Conservation (phyloP, 176 grass and related monocot genomes). For the Puccinellia tenuiflora region DNA sequence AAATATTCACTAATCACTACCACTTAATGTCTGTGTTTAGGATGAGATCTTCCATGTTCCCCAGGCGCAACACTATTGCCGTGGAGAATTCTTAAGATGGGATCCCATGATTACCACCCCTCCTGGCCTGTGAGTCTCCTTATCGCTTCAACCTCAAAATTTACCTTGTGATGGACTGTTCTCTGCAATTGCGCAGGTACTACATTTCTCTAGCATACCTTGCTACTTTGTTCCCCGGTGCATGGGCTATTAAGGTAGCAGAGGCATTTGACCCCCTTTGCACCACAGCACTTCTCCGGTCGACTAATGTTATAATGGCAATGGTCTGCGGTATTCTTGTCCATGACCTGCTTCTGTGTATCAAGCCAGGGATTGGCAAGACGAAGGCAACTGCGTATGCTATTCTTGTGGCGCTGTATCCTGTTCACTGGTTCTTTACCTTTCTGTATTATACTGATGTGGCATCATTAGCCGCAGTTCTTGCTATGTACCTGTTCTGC, state of each 20-base stretch:
- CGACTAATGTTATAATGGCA: constrained; percentile 68
- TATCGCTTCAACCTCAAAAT: neutral
- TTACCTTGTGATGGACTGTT: constrained; percentile 24
- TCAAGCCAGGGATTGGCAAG: constrained; percentile 57
- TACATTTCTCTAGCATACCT: constrained; percentile 74
- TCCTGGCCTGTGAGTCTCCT: constrained; percentile 74
- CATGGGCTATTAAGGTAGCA: constrained; percentile 34
- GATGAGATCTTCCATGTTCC: constrained; percentile 98
- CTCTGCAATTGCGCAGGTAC: constrained; percentile 72
- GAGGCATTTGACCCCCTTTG: constrained; percentile 52
- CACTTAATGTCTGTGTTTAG: constrained; percentile 28
- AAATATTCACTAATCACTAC: neutral
- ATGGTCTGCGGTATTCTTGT: constrained; percentile 66
- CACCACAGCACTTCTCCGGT: constrained; percentile 63
- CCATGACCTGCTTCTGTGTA: constrained; percentile 63
- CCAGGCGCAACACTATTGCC: constrained; percentile 68
- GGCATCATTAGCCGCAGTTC: constrained; percentile 73
- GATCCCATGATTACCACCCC: constrained; percentile 96
- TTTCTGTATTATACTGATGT: constrained; percentile 95
- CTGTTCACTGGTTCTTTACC: constrained; percentile 89
- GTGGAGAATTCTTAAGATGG: constrained; percentile 54
- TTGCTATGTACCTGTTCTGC: constrained; percentile 80
- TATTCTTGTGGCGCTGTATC: constrained; percentile 65
- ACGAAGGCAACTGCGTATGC: constrained; percentile 61
- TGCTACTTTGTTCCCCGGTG: constrained; percentile 73